Evolutionary conservation across 2,329 filamentous ascomycete genomes (phyloP).

Genomic region (Drechmeria coniospora): DNA sequence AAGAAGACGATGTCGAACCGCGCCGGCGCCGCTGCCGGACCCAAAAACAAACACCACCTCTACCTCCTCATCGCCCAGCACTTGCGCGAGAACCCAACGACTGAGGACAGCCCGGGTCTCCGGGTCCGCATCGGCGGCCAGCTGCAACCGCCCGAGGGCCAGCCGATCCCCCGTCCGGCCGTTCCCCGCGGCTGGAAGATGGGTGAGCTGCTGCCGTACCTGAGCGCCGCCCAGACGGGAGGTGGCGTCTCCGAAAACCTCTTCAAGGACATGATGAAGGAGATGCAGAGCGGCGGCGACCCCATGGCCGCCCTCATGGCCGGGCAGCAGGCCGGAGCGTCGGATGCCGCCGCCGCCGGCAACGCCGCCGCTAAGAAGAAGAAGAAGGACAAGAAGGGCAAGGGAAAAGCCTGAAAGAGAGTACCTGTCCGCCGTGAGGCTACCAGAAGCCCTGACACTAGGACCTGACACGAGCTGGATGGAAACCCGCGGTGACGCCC

Average conservation of each 20-base stretch:
- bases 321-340: conserved; percentile 14
- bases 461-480: too few relatives aligned
- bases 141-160: conserved; percentile 42
- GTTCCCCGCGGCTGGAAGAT: conserved; percentile 88
- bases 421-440: too few relatives aligned
- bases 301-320: conserved; percentile 29
- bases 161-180: conserved; percentile 55
- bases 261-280: conserved; percentile 91
- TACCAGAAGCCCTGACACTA: too few relatives aligned
- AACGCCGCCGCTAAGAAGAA: conserved; percentile 19
- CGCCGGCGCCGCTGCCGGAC: conserved; percentile 22
- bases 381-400: conserved; percentile 37
- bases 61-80: conserved; percentile 68
- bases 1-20: conserved; percentile 33
- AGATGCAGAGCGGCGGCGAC: conserved; percentile 50
- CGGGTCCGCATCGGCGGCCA: conserved; percentile 59
- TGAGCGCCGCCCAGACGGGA: conserved; percentile 78
- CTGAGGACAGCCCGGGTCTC: conserved; percentile 50
- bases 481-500: too few relatives aligned
- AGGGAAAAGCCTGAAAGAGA: conserved; percentile 16
- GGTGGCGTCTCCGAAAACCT: conserved; percentile 91
- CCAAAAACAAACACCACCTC: conserved; percentile 75
- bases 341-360: conserved; percentile 11
- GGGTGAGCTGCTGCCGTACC: conserved; percentile 65
- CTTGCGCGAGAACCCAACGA: conserved; percentile 64